phyloP scores from a whole-genome alignment of 768 basidiomycete genomes.

The Daedaleopsis nitida region DNA sequence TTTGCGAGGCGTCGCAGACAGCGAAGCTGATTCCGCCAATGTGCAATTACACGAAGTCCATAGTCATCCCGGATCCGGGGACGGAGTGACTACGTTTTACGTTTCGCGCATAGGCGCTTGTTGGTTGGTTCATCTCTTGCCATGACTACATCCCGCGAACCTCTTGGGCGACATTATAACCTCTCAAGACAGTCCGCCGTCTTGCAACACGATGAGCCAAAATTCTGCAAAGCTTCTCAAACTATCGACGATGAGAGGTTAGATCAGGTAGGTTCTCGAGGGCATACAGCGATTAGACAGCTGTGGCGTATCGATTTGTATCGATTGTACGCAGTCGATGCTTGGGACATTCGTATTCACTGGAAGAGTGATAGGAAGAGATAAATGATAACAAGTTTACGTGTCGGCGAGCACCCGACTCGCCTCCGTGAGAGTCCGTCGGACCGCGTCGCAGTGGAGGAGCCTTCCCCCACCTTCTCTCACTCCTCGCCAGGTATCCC shows the following conservation, averaged over 20 bases:
- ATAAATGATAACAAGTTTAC: conserved; percentile 19
- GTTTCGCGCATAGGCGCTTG: not conserved
- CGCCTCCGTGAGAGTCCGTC: conserved; percentile 10
- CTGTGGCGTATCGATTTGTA: conserved; percentile 11
- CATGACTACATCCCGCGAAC: not conserved
- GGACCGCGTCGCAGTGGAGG: not conserved
- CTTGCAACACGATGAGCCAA: not conserved
- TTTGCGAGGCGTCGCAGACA: not conserved
- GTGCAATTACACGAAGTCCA: too few relatives aligned
- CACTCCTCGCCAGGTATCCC: not conserved
- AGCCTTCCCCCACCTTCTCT: not conserved
- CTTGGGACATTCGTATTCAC: not conserved
- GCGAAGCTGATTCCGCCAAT: too few relatives aligned
- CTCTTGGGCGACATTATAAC: not conserved
- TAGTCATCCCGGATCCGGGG: too few relatives aligned
- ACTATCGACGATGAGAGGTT: not conserved
- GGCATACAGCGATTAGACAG: conserved; percentile 8
- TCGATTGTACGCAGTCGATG: conserved; percentile 4
- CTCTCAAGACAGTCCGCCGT: not conserved
- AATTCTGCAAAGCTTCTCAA: not conserved
- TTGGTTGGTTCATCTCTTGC: not conserved
- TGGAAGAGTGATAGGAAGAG: conserved; percentile 7
- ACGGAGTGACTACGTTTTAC: not conserved
- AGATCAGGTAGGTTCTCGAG: not conserved
- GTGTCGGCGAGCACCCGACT: conserved; percentile 7